These are phyloP conservation scores for Linnemannia schmuckeri DNA, from an alignment of 192 early-diverging fungal species.

Conservation along the genomic window DNA sequence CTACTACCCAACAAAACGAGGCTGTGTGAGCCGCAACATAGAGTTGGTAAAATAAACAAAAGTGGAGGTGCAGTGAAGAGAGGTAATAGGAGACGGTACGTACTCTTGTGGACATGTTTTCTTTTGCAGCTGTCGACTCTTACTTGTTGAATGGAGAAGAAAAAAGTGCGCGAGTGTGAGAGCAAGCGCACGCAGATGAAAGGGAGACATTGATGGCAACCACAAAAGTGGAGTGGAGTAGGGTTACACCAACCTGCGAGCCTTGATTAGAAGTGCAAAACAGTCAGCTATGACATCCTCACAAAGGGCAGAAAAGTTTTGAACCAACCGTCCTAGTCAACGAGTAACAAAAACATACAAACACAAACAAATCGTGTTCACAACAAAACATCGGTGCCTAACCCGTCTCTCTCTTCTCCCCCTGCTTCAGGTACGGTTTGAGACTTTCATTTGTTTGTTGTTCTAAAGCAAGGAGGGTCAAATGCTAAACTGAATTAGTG, in stretches of 20 bases:
- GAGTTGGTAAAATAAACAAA: too few relatives aligned
- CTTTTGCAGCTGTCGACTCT: slow-evolving; percentile 1
- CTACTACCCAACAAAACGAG: neutral
- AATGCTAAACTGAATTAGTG: too few relatives aligned
- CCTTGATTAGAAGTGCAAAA: neutral
- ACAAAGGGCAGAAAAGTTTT: neutral
- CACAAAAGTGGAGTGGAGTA: neutral
- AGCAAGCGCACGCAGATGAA: neutral
- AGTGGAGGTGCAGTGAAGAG: too few relatives aligned
- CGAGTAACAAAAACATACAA: too few relatives aligned
- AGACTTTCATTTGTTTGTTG: too few relatives aligned
- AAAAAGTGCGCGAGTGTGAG: neutral
- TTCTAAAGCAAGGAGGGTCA: too few relatives aligned
- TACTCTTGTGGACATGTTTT: neutral
- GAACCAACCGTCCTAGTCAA: too few relatives aligned
- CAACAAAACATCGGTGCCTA: too few relatives aligned
- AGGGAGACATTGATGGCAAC: neutral
- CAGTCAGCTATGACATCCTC: neutral
- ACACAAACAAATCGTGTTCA: too few relatives aligned
- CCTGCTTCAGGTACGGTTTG: too few relatives aligned
- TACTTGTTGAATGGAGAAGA: neutral
- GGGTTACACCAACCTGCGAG: neutral
- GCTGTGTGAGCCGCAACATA: neutral
- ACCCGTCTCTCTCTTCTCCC: too few relatives aligned
- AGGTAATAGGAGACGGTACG: neutral